Conservation (phyloP, 148 eudicot species). For the Heliosperma pusillum region DNA sequence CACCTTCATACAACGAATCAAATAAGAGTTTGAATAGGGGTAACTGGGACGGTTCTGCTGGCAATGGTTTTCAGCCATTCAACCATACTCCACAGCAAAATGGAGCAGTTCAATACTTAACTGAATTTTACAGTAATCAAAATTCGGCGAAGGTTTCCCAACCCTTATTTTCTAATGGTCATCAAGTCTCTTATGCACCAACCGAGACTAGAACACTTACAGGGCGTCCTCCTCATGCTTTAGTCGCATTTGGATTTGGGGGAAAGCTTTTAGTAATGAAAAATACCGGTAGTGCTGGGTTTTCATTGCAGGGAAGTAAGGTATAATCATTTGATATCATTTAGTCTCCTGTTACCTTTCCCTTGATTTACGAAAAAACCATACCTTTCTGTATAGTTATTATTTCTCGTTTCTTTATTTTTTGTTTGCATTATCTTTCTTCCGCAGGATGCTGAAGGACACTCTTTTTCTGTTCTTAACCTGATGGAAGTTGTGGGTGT, state of each 20-base stretch:
- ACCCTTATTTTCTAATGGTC: constrained; percentile 39
- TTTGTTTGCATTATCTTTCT: constrained; percentile 1
- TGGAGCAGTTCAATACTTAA: constrained; percentile 35
- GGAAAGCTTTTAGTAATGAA: constrained; percentile 91
- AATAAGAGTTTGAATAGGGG: constrained; percentile 35
- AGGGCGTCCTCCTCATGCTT: constrained; percentile 93
- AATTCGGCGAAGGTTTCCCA: constrained; percentile 36
- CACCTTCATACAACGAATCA: constrained; percentile 33
- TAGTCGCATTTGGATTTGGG: constrained; percentile 93
- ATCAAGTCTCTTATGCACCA: constrained; percentile 40
- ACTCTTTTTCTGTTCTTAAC: constrained; percentile 57
- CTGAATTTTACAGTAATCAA: constrained; percentile 38
- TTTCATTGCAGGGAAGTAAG: constrained; percentile 55
- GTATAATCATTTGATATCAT: constrained; percentile 31
- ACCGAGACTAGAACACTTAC: constrained; percentile 68
- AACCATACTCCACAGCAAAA: constrained; percentile 37
- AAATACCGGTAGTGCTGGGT: constrained; percentile 38
- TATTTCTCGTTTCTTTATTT: constrained; percentile 3
- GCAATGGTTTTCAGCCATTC: constrained; percentile 37
- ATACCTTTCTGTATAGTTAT: not conserved
- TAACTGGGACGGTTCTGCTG: constrained; percentile 33
- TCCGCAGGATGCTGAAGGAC: constrained; percentile 61
- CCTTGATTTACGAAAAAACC: not conserved
- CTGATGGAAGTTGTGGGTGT: constrained; percentile 57
- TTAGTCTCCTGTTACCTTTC: not conserved